Conservation (phyloP, 2,329 filamentous ascomycete genomes). For the Cladophialophora psammophila region DNA sequence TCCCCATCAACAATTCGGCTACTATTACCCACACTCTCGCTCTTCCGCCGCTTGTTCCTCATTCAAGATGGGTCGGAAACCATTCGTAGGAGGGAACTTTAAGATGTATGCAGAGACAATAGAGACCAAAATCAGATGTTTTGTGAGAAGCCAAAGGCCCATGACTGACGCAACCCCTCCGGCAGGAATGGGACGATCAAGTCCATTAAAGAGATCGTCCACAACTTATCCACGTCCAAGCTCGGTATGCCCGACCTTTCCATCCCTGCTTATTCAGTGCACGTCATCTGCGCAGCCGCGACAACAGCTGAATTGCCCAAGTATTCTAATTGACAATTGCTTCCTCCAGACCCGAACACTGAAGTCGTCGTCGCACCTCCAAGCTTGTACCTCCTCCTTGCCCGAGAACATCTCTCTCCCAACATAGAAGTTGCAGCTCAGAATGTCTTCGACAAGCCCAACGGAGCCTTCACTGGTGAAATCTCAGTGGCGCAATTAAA, state of each 20-base stretch:
- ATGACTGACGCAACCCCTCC: neutral
- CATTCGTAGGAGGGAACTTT: conserved; percentile 99
- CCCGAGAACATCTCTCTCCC: conserved; percentile 77
- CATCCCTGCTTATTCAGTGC: neutral
- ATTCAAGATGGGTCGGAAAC: conserved; percentile 86
- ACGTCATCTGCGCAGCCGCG: neutral
- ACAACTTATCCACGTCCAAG: conserved; percentile 83
- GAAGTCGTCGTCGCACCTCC: conserved; percentile 96
- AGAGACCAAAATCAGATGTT: neutral
- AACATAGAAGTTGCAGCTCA: conserved; percentile 88
- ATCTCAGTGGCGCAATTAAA: conserved; percentile 90
- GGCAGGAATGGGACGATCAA: conserved; percentile 89
- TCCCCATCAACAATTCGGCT: neutral
- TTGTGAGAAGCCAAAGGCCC: neutral
- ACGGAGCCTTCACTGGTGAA: conserved; percentile 96
- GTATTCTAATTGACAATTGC: neutral
- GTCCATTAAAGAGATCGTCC: conserved; percentile 89
- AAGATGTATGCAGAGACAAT: conserved; percentile 75
- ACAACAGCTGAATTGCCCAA: neutral
- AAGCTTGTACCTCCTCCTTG: conserved; percentile 85
- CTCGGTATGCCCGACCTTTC: conserved; percentile 28
- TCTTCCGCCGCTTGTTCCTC: neutral
- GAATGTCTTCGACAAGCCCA: conserved; percentile 97
- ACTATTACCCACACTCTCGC: neutral
- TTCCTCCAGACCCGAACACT: conserved; percentile 52